A percentile compares a stretch with the other conserved stretches of the same genome.
phyloP scores from a whole-genome alignment of 345 rosid genomes.

The Sisymbrium altissimum region DNA sequence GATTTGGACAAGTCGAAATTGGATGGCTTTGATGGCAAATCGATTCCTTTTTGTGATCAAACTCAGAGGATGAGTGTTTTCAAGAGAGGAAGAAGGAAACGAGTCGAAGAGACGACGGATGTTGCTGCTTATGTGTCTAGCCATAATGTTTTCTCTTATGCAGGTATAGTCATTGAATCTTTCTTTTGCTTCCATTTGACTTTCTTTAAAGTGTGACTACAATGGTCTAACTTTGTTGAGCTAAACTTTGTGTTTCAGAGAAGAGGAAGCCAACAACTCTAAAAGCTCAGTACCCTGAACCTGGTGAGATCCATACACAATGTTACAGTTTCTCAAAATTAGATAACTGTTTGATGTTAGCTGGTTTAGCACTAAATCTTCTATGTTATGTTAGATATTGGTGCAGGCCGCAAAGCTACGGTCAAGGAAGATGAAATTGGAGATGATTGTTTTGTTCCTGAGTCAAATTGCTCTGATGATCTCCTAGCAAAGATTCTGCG shows the following conservation, averaged over 20 bases:
- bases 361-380: not conserved
- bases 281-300: constrained; percentile 37
- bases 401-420: constrained; percentile 36
- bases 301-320: constrained; percentile 16
- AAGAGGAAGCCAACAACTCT: constrained; percentile 41
- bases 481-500: constrained; percentile 44
- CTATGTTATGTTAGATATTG: not conserved
- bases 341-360: constrained; percentile 1
- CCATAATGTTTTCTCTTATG: constrained; percentile 64
- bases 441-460: constrained; percentile 42
- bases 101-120: constrained; percentile 65
- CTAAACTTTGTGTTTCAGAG: constrained; percentile 38
- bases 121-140: constrained; percentile 46
- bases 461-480: constrained; percentile 40
- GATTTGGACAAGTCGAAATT: constrained; percentile 34
- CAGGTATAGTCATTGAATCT: constrained; percentile 38
- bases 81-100: constrained; percentile 63
- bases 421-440: constrained; percentile 35
- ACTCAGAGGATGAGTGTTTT: constrained; percentile 40
- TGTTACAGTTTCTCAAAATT: not conserved
- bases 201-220: not conserved
- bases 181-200: constrained; percentile 2
- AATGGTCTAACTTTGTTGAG: not conserved
- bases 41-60: constrained; percentile 44
- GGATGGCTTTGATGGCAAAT: constrained; percentile 46